Evolutionary conservation across 495 filamentous ascomycete species (phyloP).

Genomic region (Aspergillus sclerotioniger): DNA sequence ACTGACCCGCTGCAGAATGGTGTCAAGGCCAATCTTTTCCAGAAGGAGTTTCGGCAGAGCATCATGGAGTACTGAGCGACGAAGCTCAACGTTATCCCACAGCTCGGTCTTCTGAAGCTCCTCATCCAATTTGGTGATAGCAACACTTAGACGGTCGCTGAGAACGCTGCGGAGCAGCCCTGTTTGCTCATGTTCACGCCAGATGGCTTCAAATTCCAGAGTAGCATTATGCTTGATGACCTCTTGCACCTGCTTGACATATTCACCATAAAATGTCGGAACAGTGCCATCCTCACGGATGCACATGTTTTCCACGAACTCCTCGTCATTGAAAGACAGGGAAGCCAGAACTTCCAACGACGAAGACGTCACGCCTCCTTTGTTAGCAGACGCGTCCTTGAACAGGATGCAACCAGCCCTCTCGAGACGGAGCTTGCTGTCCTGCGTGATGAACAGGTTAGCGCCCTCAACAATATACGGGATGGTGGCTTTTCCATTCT

Average conservation of each 20-base stretch:
- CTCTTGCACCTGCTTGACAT: conserved; percentile 87
- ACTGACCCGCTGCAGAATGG: conserved; percentile 74
- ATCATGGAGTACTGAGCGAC: conserved; percentile 75
- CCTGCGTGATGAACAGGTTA: conserved; percentile 98
- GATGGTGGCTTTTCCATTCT: conserved; percentile 75
- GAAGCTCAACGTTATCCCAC: conserved; percentile 79
- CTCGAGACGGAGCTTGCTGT: conserved; percentile 92
- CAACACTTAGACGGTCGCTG: conserved; percentile 81
- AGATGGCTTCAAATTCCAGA: conserved; percentile 97
- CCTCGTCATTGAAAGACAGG: conserved; percentile 84
- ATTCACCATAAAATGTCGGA: conserved; percentile 86
- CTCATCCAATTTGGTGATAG: conserved; percentile 93
- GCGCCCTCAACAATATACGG: conserved; percentile 97
- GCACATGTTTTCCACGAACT: conserved; percentile 93
- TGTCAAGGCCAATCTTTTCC: conserved; percentile 85
- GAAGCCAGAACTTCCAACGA: conserved; percentile 94
- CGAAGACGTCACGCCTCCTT: conserved; percentile 97
- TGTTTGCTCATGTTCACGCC: conserved; percentile 85
- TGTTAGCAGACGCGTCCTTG: conserved; percentile 98
- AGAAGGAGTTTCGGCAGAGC: conserved; percentile 82
- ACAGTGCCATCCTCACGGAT: conserved; percentile 70
- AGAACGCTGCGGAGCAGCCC: conserved; percentile 76
- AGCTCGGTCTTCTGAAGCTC: conserved; percentile 89
- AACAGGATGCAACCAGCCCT: conserved; percentile 89
- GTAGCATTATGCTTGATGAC: conserved; percentile 85